Evolutionary conservation across 352 stramenopile genomes (phyloP).

Genomic region (Phytophthora cajani): DNA sequence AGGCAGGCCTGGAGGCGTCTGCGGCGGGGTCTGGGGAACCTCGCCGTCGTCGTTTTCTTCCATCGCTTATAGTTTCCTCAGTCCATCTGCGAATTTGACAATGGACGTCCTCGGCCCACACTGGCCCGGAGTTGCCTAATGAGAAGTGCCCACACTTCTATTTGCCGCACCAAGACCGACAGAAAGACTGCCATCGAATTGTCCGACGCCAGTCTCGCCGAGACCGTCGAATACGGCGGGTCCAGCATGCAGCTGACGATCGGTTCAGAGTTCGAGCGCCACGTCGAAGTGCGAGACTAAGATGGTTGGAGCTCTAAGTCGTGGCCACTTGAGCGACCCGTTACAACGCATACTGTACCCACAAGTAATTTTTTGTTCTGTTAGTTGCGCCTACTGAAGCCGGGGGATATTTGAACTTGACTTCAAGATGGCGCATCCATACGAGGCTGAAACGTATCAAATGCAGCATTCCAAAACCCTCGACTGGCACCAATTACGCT

Average conservation of each 20-base stretch:
- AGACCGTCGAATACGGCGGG: slow-evolving; percentile 7
- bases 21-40: background rate
- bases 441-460: background rate
- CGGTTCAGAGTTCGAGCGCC: slow-evolving; percentile 6
- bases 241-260: slow-evolving; percentile 13
- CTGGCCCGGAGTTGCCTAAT: background rate
- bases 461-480: background rate
- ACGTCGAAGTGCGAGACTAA: slow-evolving; percentile 4
- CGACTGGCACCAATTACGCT: background rate
- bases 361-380: slow-evolving; percentile 2
- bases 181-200: slow-evolving; percentile 7
- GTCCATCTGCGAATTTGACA: slow-evolving; percentile 15
- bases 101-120: slow-evolving; percentile 3
- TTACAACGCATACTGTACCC: slow-evolving; percentile 14
- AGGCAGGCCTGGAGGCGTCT: slow-evolving; percentile 8
- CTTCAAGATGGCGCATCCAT: slow-evolving; percentile 1
- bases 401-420: slow-evolving; percentile 12
- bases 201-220: slow-evolving; percentile 12
- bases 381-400: background rate
- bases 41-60: background rate
- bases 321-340: background rate
- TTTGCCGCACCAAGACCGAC: background rate
- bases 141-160: slow-evolving; percentile 2
- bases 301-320: slow-evolving; percentile 8
- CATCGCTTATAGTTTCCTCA: no score